Conservation (phyloP, 352 stramenopile species). For the Vaucheria bursata region DNA sequence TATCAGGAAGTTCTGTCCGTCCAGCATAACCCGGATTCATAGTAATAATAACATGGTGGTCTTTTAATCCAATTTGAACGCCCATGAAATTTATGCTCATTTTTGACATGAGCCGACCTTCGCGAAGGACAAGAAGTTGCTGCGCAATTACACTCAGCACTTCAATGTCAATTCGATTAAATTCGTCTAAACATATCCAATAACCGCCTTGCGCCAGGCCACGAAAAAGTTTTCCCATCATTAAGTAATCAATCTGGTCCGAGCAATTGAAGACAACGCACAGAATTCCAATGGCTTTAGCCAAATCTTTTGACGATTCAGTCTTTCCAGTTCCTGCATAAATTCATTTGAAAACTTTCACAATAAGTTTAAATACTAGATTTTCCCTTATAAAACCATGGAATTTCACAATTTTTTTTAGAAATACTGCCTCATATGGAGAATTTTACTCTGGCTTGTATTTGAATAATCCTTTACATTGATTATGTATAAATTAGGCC, state of each 20-base stretch:
- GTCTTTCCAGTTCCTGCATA: constrained; percentile 76
- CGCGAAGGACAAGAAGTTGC: constrained; percentile 68
- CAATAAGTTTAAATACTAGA: no score
- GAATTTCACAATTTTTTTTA: no score
- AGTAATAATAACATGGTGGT: constrained; percentile 70
- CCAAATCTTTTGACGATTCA: constrained; percentile 78
- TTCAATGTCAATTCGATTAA: constrained; percentile 84
- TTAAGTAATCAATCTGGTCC: constrained; percentile 75
- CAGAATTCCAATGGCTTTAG: constrained; percentile 71
- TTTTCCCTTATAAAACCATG: no score
- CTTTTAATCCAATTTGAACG: constrained; percentile 54
- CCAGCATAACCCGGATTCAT: constrained; percentile 86
- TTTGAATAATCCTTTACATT: no score
- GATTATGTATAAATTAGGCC: no score
- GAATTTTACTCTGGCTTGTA: no score
- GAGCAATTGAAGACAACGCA: constrained; percentile 85
- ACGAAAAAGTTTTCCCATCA: constrained; percentile 83
- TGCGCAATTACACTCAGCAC: constrained; percentile 81
- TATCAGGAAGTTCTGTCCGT: constrained; percentile 77
- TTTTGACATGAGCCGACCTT: constrained; percentile 52
- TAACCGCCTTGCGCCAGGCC: constrained; percentile 78
- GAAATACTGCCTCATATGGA: no score
- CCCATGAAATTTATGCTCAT: constrained; percentile 58
- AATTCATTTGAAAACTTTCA: not conserved
- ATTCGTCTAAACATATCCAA: constrained; percentile 83